Conservation (phyloP, 2,329 filamentous ascomycete species). For the Balansia obtecta region DNA sequence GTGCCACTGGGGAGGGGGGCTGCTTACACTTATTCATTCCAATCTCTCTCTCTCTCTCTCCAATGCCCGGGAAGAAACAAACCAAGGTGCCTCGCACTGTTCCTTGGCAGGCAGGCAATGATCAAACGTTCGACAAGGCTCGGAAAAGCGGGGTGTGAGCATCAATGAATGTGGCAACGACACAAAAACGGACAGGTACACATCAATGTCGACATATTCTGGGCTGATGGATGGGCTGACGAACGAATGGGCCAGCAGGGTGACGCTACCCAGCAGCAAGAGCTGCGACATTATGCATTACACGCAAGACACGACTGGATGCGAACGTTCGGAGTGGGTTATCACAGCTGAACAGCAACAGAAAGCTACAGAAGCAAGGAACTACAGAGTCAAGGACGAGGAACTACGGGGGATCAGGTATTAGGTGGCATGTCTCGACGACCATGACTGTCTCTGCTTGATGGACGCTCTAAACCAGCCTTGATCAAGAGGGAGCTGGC, state of each 20-base stretch:
- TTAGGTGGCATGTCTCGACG: too few species aligned
- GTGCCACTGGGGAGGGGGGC: not conserved
- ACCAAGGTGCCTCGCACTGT: not conserved
- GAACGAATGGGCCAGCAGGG: not conserved
- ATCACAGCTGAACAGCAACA: not conserved
- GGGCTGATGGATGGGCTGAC: not conserved
- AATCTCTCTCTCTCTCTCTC: not conserved
- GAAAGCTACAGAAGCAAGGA: not conserved
- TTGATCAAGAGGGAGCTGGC: too few species aligned
- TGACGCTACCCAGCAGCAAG: not conserved
- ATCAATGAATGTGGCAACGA: constrained; percentile 1
- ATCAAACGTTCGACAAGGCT: not conserved
- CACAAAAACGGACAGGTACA: not conserved
- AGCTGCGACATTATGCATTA: not conserved
- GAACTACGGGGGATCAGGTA: not conserved
- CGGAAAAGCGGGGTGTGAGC: not conserved
- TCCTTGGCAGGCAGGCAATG: not conserved
- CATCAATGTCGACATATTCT: not conserved
- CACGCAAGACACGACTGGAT: not conserved
- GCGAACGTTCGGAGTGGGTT: not conserved
- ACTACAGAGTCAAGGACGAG: not conserved
- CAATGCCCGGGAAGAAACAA: not conserved
- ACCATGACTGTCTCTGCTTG: too few species aligned
- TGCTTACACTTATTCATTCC: not conserved
- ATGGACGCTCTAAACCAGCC: too few species aligned